A percentile compares a stretch with the other conserved stretches of the same genome.
phyloP scores from a whole-genome alignment of 2,329 filamentous ascomycete genomes.

The Penicillium sp. region DNA sequence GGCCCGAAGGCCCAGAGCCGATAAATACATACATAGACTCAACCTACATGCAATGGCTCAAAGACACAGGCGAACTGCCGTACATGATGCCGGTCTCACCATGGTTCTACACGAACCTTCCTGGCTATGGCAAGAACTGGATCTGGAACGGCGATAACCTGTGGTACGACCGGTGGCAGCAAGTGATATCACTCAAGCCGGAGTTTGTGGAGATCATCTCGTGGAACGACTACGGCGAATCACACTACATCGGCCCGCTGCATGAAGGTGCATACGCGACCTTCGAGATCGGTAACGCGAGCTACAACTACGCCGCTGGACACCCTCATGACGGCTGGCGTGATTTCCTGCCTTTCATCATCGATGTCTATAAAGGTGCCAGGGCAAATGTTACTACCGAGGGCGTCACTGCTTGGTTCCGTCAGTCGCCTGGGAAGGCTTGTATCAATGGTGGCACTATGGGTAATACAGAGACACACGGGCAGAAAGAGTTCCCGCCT shows the following conservation, averaged over 20 bases:
- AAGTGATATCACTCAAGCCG: slow-evolving; percentile 35
- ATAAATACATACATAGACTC: slow-evolving; percentile 11
- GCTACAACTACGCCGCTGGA: slow-evolving; percentile 7
- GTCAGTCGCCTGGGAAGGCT: slow-evolving; percentile 3
- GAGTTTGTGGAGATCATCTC: slow-evolving; percentile 13
- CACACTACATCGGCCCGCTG: slow-evolving; percentile 25
- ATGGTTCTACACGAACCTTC: slow-evolving; percentile 59
- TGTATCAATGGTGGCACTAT: slow-evolving; percentile 4
- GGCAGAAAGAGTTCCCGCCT: neutral
- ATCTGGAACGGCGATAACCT: slow-evolving; percentile 61
- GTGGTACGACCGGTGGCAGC: slow-evolving; percentile 61
- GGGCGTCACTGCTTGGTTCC: slow-evolving; percentile 7
- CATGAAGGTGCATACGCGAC: slow-evolving; percentile 10
- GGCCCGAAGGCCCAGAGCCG: slow-evolving; percentile 5
- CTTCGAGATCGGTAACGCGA: slow-evolving; percentile 8
- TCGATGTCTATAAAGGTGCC: slow-evolving; percentile 2
- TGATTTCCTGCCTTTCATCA: slow-evolving; percentile 2
- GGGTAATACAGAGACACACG: slow-evolving; percentile 7
- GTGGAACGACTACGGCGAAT: slow-evolving; percentile 56
- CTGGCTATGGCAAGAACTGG: slow-evolving; percentile 61
- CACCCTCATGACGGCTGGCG: slow-evolving; percentile 12
- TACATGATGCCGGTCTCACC: slow-evolving; percentile 60
- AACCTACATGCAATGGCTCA: slow-evolving; percentile 11
- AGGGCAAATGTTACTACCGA: neutral
- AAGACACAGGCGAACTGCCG: slow-evolving; percentile 1